These are phyloP conservation scores for Skeletonema costatum DNA, from an alignment of 108 stramenopile genomes.

Conservation along the genomic window DNA sequence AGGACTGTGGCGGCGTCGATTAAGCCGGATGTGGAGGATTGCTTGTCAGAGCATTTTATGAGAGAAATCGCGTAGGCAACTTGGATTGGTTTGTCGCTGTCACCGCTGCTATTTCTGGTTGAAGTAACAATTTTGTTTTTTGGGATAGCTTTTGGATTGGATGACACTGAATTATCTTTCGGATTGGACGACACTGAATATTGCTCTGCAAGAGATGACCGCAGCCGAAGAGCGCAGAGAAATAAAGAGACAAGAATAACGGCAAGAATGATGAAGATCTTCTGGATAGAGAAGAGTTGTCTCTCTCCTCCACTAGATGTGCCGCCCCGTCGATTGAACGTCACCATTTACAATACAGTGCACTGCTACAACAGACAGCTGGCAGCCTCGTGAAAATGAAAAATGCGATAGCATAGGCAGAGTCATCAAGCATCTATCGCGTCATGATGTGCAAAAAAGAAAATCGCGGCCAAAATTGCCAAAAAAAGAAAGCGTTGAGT, in stretches of 20 bases:
- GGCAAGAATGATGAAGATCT: not conserved
- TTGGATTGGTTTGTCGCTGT: conserved; percentile 4
- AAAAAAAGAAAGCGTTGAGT: too few relatives aligned
- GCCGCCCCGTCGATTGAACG: not conserved
- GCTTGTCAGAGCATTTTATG: conserved; percentile 48
- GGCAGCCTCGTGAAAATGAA: too few relatives aligned
- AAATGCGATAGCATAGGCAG: too few relatives aligned
- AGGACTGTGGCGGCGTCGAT: conserved; percentile 49
- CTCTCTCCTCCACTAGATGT: not conserved
- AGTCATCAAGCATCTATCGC: too few relatives aligned
- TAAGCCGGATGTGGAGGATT: conserved; percentile 46
- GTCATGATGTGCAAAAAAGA: too few relatives aligned
- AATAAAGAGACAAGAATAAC: not conserved
- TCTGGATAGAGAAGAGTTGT: not conserved
- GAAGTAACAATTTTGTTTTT: not conserved
- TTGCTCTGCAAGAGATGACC: not conserved
- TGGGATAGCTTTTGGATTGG: not conserved
- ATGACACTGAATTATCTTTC: not conserved
- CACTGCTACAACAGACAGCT: too few relatives aligned
- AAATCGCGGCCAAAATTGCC: too few relatives aligned
- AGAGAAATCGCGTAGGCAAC: conserved; percentile 58
- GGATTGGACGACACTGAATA: not conserved
- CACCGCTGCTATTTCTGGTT: not conserved
- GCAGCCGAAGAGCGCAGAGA: not conserved
- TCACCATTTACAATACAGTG: not conserved